Conservation (phyloP, 1,284 basidiomycete genomes). For the Papiliotrema fonsecae region DNA sequence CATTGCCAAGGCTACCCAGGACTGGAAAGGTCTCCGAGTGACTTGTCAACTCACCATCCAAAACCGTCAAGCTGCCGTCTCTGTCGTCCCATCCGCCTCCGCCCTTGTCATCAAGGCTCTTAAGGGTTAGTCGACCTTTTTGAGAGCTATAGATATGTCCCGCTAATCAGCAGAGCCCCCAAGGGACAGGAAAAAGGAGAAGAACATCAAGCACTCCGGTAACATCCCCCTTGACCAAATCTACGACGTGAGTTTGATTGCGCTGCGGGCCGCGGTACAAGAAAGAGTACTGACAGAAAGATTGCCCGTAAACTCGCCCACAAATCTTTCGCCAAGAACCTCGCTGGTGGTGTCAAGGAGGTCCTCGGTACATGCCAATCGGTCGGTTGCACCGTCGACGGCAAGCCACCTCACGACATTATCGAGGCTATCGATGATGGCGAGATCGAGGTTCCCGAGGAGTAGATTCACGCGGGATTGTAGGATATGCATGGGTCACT, state of each 20-base stretch:
- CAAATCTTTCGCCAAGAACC: conserved; percentile 91
- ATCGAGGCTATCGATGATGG: conserved; percentile 95
- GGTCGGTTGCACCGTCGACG: conserved; percentile 95
- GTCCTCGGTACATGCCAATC: conserved; percentile 87
- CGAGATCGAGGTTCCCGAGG: conserved; percentile 89
- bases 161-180: conserved; percentile 69
- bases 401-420: conserved; percentile 86
- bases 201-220: conserved; percentile 98
- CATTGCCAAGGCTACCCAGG: conserved; percentile 97
- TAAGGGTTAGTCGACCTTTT: conserved; percentile 62
- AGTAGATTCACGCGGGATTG: conserved; percentile 56
- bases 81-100: conserved; percentile 95
- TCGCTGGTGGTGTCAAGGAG: conserved; percentile 89
- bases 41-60: conserved; percentile 99
- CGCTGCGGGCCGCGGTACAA: no score
- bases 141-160: not conserved
- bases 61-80: conserved; percentile 97
- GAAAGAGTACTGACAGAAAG: no score
- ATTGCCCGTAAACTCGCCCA: conserved; percentile 79
- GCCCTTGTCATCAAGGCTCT: conserved; percentile 98
- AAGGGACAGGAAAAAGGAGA: conserved; percentile 99
- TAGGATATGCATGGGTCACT: conserved; percentile 1
- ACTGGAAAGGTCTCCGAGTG: conserved; percentile 99
- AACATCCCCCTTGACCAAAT: conserved; percentile 96
- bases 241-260: conserved; percentile 61